Base-by-base conservation (phyloP, 2,329 filamentous ascomycete species). In the Monosporascus sp. region DNA sequence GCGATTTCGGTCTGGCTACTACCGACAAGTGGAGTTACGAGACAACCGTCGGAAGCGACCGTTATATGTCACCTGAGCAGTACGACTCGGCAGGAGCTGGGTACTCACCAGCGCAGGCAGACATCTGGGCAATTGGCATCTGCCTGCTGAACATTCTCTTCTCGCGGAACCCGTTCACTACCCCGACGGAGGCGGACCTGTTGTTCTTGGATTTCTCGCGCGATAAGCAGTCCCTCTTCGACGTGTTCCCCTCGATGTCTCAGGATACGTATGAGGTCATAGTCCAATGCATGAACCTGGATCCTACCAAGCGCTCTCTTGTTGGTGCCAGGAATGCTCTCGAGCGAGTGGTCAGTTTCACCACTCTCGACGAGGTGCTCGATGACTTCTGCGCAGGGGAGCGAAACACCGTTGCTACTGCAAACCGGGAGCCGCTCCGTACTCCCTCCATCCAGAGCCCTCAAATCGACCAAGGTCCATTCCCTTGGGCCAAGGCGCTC, bases 41-140 rank as follows among this genome's bases (percentile, higher is more conserved):
- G 77, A 87, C 88, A 58, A 94, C 89, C 57, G 94, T 99, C 47
- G 94, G 94, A 60, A 97, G 94, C 69, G 94, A 99, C 69, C 91
- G 94, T 52, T 99, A 99, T 76, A 99, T 99, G 94, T 92, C 94
- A 52, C 94, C 94, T 5, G 94, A 99, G 74, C 94, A 99, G 72
- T 97, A 94, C 65, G 93, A 97, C 70, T 91, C 92, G 51, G 84
- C 86, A 61, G 87, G 86, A 58, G 84, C 82, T 58, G 94, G 94
- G 55, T 99, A 99, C 74, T 93, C 91, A 52, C 92, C 94, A 47
- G 89, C 90, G 46, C 85, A 94, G 74, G 94, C 94, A 50, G 94
- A 99, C 70, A 86, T 97, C 63, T 99, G 94, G 94, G 91, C 94
- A 53, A 89, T 99, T 67, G 94, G 94, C 58, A 93, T 99, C 72